Conservation (phyloP, 495 filamentous ascomycete genomes). For the Staphylotrichum tortipilum region DNA sequence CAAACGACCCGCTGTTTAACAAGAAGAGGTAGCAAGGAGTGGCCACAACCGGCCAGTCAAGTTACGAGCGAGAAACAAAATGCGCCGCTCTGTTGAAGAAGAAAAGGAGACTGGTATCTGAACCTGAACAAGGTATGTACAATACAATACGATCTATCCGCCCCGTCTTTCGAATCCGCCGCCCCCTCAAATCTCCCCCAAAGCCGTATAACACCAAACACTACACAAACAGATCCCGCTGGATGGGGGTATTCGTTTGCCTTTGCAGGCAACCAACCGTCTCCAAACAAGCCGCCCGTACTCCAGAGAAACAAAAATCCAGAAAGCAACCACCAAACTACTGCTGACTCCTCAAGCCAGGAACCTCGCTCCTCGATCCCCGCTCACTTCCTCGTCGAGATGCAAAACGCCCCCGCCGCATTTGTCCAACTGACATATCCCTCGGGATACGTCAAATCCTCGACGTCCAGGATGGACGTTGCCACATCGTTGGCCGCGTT, state of each 20-base stretch:
- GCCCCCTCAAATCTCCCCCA: neutral
- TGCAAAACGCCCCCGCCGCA: constrained; percentile 72
- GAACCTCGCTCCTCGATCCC: no score
- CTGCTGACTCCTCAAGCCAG: neutral
- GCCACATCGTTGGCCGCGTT: constrained; percentile 51
- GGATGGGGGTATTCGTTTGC: neutral
- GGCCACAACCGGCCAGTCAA: no score
- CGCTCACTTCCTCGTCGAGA: constrained; percentile 73
- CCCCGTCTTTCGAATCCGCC: neutral
- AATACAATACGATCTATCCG: neutral
- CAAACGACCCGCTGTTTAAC: constrained; percentile 30
- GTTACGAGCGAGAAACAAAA: neutral
- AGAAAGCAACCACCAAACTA: neutral
- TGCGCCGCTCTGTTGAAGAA: neutral
- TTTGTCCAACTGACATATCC: constrained; percentile 88
- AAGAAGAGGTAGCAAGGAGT: constrained; percentile 6
- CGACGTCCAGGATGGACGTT: constrained; percentile 64
- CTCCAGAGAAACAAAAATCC: neutral
- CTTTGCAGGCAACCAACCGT: neutral
- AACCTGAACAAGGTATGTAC: constrained; percentile 8
- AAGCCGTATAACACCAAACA: neutral
- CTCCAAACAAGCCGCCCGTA: neutral
- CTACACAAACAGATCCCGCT: neutral
- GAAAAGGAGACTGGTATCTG: constrained; percentile 2
- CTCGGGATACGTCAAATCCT: constrained; percentile 68